These are phyloP conservation scores for Phylloporus rhodoxanthus DNA, from an alignment of 768 basidiomycete genomes.

Conservation along the genomic window DNA sequence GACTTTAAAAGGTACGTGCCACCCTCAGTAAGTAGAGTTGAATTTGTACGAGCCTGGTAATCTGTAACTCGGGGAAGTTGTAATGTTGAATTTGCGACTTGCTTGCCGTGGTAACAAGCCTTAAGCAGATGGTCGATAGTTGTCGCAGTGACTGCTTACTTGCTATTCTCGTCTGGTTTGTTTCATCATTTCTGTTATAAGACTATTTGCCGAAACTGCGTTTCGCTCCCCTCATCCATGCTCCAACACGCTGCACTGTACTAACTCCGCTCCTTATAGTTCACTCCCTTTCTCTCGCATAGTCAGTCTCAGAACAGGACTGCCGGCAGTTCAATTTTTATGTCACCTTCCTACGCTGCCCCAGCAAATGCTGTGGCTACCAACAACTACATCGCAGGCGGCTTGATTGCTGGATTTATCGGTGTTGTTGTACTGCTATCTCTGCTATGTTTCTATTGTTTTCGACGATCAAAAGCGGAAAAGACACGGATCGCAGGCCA, in stretches of 20 bases:
- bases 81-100: too few relatives aligned
- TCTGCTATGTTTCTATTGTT: conserved; percentile 33
- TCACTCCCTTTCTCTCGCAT: conserved; percentile 8
- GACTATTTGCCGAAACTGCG: neutral
- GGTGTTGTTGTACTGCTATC: conserved; percentile 28
- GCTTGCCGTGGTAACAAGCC: conserved; percentile 3
- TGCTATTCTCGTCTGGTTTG: neutral
- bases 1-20: too few relatives aligned
- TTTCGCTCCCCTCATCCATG: conserved; percentile 1
- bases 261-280: conserved; percentile 5
- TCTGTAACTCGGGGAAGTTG: too few relatives aligned
- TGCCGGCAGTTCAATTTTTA: conserved; percentile 4
- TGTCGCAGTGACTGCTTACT: conserved; percentile 1
- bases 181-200: conserved; percentile 6
- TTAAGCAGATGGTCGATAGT: neutral
- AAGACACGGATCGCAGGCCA: conserved; percentile 33
- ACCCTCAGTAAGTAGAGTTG: neutral
- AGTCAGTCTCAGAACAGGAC: neutral
- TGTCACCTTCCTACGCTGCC: conserved; percentile 6
- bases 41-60: neutral
- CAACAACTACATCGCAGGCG: conserved; percentile 45
- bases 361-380: neutral
- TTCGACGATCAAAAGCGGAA: conserved; percentile 37
- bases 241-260: neutral
- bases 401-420: conserved; percentile 27